Evolutionary conservation across 768 basidiomycete genomes (phyloP).

Genomic region (Pleurotus tuoliensis): DNA sequence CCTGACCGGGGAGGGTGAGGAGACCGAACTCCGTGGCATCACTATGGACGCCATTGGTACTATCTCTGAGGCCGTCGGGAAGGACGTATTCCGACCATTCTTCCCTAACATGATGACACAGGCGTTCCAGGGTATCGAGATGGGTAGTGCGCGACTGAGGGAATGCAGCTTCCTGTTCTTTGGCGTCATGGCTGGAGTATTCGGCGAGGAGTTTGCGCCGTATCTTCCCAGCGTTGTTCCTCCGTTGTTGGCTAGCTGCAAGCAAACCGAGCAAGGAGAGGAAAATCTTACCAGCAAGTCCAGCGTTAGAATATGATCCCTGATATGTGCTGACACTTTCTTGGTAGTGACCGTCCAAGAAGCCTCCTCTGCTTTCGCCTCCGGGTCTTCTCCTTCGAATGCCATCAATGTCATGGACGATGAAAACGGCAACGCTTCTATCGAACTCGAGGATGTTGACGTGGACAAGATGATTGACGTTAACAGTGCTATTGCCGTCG

Average conservation of each 20-base stretch:
- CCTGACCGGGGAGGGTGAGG: conserved; percentile 84
- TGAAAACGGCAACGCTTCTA: conserved; percentile 48
- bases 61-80: conserved; percentile 94
- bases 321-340: conserved; percentile 5
- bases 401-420: conserved; percentile 63
- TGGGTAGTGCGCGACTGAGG: conserved; percentile 81
- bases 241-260: conserved; percentile 75
- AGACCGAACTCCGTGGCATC: conserved; percentile 91
- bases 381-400: conserved; percentile 69
- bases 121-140: conserved; percentile 85
- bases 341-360: conserved; percentile 48
- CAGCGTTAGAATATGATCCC: not conserved
- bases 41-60: conserved; percentile 99
- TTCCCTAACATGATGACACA: conserved; percentile 96
- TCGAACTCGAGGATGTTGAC: conserved; percentile 76
- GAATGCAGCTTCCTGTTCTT: conserved; percentile 99
- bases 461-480: conserved; percentile 87
- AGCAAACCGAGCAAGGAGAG: conserved; percentile 80
- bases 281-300: conserved; percentile 39
- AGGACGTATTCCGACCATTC: conserved; percentile 91
- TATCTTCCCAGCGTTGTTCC: conserved; percentile 88
- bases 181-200: conserved; percentile 96
- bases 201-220: conserved; percentile 87
- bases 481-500: conserved; percentile 94
- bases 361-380: conserved; percentile 58